Base-by-base conservation (phyloP, 2,329 filamentous ascomycete species). In the Diaporthe ampelina region DNA sequence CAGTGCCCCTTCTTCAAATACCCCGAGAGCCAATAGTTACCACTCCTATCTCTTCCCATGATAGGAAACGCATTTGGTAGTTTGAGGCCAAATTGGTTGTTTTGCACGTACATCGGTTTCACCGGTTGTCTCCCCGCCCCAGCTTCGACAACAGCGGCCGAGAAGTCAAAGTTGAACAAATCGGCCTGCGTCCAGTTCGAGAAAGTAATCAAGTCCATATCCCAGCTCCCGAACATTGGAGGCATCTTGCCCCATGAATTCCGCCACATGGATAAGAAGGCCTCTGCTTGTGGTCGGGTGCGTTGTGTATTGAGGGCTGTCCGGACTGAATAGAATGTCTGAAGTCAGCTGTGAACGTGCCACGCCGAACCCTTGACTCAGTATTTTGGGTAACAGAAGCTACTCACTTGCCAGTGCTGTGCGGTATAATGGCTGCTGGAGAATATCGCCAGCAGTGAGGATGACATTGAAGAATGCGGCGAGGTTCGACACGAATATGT, bases 241-340 rank as follows among this genome's bases (percentile, higher is more conserved):
- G 82, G 78, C n/a, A 77, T 70, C 8, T 79, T 79, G 5, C 40
- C 71, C 0, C 73, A 69, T 21, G 77, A 77, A 43, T 76, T 72
- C 4, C 80, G 78, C 57, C 80, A 74, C 67, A 81, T 76, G 26
- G 77, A 75, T 26, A 77, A 78, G 76, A 80, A 84, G 50, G 80
- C 84, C 74, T 84, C 81, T 68, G 82, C 77, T 76, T 85, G 83
- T 4, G 73, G 77, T 1, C 79, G 76, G 4, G 81, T 81, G 21
- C 81, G 80, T 65, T 80, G 81, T 73, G 80, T 77, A 21, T 74
- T 71, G 73, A 84, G 81, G 29, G 29, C 29, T 32, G 29, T 7
- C 29, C 82, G 80, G 43, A 84, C 52, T 56, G 8, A 4, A 56
- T 56, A 15, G 8, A 56, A 10, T 3, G 3, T 11, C 15, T 32